Evolutionary conservation across 1,139 yeast species (phyloP).

Genomic region (Pichia sp.): DNA sequence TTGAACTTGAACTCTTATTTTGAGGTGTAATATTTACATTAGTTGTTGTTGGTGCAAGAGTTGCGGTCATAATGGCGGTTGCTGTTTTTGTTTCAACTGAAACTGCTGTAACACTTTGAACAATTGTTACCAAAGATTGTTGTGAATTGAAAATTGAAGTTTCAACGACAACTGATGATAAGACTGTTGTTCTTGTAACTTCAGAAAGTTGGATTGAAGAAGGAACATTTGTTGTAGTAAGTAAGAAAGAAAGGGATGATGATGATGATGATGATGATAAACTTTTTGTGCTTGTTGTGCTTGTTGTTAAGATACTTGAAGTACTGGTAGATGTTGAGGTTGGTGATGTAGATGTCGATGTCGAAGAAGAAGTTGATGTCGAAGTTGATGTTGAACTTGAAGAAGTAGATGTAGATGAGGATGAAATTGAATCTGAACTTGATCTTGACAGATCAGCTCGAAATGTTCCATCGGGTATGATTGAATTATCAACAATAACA

Average conservation of each 20-base stretch:
- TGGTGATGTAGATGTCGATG: conserved; percentile 14
- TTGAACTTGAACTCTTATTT: conserved; percentile 1
- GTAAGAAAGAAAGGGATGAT: conserved; percentile 17
- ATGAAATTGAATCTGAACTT: conserved; percentile 13
- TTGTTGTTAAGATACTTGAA: conserved; percentile 13
- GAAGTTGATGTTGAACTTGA: conserved; percentile 14
- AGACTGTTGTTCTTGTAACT: conserved; percentile 3
- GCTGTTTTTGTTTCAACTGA: conserved; percentile 16
- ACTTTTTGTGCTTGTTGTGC: conserved; percentile 1
- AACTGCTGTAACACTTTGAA: conserved; percentile 17
- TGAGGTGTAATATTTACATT: not conserved
- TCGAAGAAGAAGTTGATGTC: conserved; percentile 13
- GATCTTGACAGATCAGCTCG: conserved; percentile 2
- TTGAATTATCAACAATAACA: conserved; percentile 37
- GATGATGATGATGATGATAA: conserved; percentile 16
- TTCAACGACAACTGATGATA: conserved; percentile 23
- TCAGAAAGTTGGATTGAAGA: conserved; percentile 8
- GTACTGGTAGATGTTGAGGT: conserved; percentile 16
- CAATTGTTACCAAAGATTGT: conserved; percentile 17
- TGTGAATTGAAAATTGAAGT: conserved; percentile 23
- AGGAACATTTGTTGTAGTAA: conserved; percentile 20
- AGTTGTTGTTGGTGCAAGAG: conserved; percentile 14
- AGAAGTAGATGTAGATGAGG: conserved; percentile 14
- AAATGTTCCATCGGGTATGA: conserved; percentile 14
- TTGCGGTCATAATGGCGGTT: conserved; percentile 10